Evolutionary conservation across 78 protist species (phyloP).

Genomic region (Dictyostelium brefeldianum): DNA sequence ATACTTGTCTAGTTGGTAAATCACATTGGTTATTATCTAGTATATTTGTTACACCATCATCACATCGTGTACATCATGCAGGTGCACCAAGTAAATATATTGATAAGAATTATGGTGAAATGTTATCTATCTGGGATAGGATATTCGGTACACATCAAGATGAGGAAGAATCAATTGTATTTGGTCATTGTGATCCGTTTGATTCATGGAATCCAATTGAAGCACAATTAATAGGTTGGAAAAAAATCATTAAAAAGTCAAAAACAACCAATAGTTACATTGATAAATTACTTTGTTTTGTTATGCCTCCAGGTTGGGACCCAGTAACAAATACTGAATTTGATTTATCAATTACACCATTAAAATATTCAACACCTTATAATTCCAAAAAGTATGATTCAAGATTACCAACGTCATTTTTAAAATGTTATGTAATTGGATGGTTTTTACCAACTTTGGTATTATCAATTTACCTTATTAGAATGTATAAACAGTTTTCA

Average conservation of each 20-base stretch:
- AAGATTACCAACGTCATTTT: not conserved
- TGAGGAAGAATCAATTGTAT: slow-evolving; percentile 50
- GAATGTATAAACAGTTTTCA: not conserved
- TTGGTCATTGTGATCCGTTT: slow-evolving; percentile 41
- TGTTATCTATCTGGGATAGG: slow-evolving; percentile 83
- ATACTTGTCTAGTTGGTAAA: slow-evolving; percentile 42
- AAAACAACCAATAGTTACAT: too few relatives aligned
- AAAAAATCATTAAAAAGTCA: not conserved
- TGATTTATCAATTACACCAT: not conserved
- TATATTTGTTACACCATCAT: slow-evolving; percentile 81
- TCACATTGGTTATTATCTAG: slow-evolving; percentile 49
- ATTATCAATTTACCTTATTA: not conserved
- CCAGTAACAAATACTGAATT: not conserved
- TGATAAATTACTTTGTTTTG: not conserved
- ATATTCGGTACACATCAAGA: slow-evolving; percentile 81
- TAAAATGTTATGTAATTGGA: not conserved
- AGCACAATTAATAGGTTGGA: slow-evolving; percentile 10
- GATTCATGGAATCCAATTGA: slow-evolving; percentile 35
- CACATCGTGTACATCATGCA: slow-evolving; percentile 88
- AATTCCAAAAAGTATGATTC: not conserved
- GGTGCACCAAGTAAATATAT: slow-evolving; percentile 76
- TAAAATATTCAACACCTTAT: not conserved
- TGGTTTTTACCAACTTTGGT: not conserved
- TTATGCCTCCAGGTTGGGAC: slow-evolving; percentile 42
- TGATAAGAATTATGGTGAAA: slow-evolving; percentile 88